Evolutionary conservation across 2,329 filamentous ascomycete genomes (phyloP), one percentile per base, ranked within the genome.

Genomic region (Fusarium aywerte): DNA sequence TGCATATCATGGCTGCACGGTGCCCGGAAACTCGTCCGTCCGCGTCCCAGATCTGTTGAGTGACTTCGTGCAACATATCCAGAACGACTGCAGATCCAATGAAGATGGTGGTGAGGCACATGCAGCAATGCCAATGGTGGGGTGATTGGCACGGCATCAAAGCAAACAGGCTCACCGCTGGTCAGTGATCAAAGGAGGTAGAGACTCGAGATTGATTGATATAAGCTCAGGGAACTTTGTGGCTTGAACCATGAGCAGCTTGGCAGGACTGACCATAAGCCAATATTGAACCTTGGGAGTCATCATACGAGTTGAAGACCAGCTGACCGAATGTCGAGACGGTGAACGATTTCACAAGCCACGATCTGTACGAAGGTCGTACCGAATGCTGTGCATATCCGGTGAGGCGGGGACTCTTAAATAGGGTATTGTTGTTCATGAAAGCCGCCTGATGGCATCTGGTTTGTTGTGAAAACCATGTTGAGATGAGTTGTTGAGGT

Each of bases 261-360:
- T 51, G 48, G 44, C 61, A 38, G 56, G 48, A 40, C 48, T 53
- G 48, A 49, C 21, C 23, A 36, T 42, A 43, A 61, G 43, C 51
- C 33, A 32, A 25, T 42, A 29, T 36, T 50, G 38, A 48, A 58
- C 25, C 25, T 16, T 53, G 29, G 16, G 49, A 47, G 53, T 8
- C 51, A 73, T 73, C 68, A 70, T 73, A 71, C 66, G 68, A 71
- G 62, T 43, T 36, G 43, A 36, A 47, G 45, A 33, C 49, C 61
- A 72, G 68, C 58, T 73, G 70, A 73, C 68, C 60, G 47, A 65
- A 62, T 44, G 43, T 56, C 48, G 54, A 72, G 67, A 70, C 67
- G 65, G 69, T 72, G 69, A 70, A 67, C 47, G 62, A 54, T 38
- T 60, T 44, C 52, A 55, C 45, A 73, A 72, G 70, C 68, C 59